These are phyloP conservation scores for Ramaria sp. DNA, from an alignment of 768 basidiomycete species.

Conservation along the genomic window DNA sequence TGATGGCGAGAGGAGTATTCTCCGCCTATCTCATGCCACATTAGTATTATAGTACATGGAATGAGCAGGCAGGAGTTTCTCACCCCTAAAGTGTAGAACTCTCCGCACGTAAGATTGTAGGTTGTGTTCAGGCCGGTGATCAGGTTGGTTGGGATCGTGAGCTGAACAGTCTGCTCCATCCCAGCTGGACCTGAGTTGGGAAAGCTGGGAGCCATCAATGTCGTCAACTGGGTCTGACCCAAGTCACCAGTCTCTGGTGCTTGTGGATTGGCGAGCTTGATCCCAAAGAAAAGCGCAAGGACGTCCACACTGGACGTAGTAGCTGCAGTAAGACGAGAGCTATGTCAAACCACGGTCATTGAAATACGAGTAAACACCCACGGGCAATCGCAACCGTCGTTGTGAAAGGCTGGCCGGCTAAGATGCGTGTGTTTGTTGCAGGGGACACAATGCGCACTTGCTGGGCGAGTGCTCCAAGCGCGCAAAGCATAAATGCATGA, in stretches of 20 bases:
- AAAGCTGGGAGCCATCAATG: background rate
- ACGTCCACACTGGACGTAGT: slow-evolving; percentile 6
- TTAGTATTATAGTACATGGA: background rate
- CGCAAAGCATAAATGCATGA: background rate
- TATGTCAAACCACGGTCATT: background rate
- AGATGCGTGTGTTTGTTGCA: background rate
- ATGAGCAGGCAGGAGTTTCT: background rate
- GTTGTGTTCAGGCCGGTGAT: background rate
- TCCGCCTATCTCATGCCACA: background rate
- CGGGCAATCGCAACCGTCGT: background rate
- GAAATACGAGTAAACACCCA: background rate
- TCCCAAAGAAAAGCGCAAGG: slow-evolving; percentile 2
- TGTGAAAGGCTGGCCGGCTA: slow-evolving; percentile 4
- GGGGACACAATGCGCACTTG: background rate
- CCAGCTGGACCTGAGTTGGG: background rate
- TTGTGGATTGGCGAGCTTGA: background rate
- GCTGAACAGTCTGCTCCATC: background rate
- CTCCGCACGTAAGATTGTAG: slow-evolving; percentile 1
- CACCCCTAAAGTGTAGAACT: slow-evolving; percentile 6
- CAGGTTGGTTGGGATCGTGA: background rate
- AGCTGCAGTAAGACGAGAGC: background rate
- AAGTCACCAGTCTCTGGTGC: background rate
- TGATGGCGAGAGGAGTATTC: background rate
- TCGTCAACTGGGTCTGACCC: slow-evolving; percentile 2
- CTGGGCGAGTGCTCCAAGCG: background rate